Conservation (phyloP, 1,139 yeast species). For the Sugiyamaella japonica region DNA sequence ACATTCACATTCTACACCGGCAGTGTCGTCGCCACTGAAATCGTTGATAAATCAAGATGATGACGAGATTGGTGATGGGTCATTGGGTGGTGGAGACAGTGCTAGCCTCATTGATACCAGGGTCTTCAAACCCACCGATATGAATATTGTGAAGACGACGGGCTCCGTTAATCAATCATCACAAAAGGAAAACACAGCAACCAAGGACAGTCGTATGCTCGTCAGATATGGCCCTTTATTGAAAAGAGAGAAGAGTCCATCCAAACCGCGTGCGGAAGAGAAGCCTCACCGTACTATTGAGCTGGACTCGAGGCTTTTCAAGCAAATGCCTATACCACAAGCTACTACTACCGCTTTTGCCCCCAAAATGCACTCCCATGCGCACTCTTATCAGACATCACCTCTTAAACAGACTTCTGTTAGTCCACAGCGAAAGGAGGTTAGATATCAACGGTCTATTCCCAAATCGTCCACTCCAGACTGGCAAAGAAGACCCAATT, state of each 20-base stretch:
- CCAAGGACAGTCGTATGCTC: not conserved
- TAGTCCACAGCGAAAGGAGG: not conserved
- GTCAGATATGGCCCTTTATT: not conserved
- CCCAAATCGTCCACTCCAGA: constrained; percentile 9
- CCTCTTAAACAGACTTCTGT: not conserved
- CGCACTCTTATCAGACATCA: not conserved
- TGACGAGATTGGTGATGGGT: not conserved
- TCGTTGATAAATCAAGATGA: not conserved
- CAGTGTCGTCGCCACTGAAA: not conserved
- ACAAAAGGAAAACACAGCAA: not conserved
- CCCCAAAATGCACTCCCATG: not conserved
- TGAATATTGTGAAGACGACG: not conserved
- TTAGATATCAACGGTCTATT: not conserved
- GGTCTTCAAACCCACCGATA: not conserved
- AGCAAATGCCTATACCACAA: not conserved
- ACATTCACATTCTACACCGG: not conserved
- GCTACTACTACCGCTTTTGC: not conserved
- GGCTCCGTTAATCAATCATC: not conserved
- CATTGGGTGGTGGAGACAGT: not conserved
- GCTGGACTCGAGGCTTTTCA: not conserved
- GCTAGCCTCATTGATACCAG: not conserved
- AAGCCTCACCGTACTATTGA: not conserved
- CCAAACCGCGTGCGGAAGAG: not conserved
- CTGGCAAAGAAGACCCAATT: constrained; percentile 11
- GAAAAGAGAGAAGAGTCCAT: not conserved